phyloP scores from a whole-genome alignment of 2,329 filamentous ascomycete species.

The Tolypocladium ophioglossoides region DNA sequence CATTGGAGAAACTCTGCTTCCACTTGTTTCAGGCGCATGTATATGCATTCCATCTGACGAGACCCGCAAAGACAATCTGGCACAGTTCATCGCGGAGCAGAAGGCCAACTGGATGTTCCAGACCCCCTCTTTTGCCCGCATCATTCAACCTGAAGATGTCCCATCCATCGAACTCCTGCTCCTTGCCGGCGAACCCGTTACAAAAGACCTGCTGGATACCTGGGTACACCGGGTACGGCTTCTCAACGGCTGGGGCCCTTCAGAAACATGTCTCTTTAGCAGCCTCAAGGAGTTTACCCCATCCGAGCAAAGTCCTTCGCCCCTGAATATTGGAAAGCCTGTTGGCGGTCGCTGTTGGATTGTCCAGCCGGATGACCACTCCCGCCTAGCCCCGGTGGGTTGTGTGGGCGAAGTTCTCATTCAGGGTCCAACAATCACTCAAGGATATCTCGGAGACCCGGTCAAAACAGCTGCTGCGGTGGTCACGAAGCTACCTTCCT shows the following conservation, averaged over 20 bases:
- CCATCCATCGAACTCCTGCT: constrained; percentile 3
- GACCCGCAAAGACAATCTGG: constrained; percentile 1
- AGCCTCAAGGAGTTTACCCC: background rate
- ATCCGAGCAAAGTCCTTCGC: background rate
- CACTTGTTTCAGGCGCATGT: constrained; percentile 3
- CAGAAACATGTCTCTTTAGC: constrained; percentile 1
- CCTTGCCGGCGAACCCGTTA: constrained; percentile 4
- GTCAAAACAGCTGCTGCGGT: background rate
- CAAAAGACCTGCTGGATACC: background rate
- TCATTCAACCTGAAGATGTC: constrained; percentile 2
- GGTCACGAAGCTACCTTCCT: background rate
- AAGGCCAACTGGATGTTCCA: constrained; percentile 2
- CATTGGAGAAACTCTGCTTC: constrained; percentile 2
- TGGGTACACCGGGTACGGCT: constrained; percentile 3
- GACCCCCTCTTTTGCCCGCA: constrained; percentile 3
- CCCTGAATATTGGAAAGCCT: constrained; percentile 2
- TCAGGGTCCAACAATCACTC: constrained; percentile 4
- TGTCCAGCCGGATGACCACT: background rate
- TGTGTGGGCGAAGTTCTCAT: constrained; percentile 6
- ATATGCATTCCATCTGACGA: constrained; percentile 6
- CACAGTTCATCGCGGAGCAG: background rate
- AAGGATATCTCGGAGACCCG: constrained; percentile 3
- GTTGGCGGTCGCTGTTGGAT: constrained; percentile 3
- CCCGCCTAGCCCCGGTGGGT: constrained; percentile 2
- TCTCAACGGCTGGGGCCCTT: constrained; percentile 6